Percentiles rank a stretch among this genome's conserved stretches.
phyloP scores from a whole-genome alignment of 345 rosid species.

The Citrus glauca region DNA sequence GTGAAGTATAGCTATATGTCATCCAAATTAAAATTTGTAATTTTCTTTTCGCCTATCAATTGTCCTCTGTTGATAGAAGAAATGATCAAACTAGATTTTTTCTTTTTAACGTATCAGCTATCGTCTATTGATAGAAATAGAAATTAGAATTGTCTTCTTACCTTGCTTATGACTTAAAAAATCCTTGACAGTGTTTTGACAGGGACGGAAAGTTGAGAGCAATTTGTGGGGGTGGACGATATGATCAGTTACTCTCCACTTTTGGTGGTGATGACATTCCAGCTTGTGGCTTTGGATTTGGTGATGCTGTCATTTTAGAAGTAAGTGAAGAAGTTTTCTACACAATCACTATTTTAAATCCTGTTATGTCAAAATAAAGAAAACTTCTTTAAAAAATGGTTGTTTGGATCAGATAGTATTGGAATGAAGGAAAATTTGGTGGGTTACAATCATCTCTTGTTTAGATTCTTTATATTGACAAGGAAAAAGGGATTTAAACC shows the following conservation, averaged over 20 bases:
- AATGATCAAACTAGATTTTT: background rate
- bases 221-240: slow-evolving; percentile 92
- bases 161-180: background rate
- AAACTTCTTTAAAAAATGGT: background rate
- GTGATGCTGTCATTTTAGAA: slow-evolving; percentile 91
- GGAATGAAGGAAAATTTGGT: background rate
- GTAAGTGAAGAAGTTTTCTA: slow-evolving; percentile 39
- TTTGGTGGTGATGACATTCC: slow-evolving; percentile 94
- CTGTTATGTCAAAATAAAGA: background rate
- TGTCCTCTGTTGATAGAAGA: background rate
- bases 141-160: background rate
- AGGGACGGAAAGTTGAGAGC: slow-evolving; percentile 84
- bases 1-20: background rate
- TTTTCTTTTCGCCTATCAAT: background rate
- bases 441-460: background rate
- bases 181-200: slow-evolving; percentile 66
- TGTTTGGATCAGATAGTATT: background rate
- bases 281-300: slow-evolving; percentile 98
- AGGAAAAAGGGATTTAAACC: background rate
- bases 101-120: background rate
- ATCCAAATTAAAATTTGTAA: background rate
- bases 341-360: background rate
- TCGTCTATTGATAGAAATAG: background rate
- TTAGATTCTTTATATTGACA: background rate
- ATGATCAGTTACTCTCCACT: slow-evolving; percentile 76